Evolutionary conservation across 2,329 filamentous ascomycete genomes (phyloP).

Genomic region (Celoporthe dispersa): DNA sequence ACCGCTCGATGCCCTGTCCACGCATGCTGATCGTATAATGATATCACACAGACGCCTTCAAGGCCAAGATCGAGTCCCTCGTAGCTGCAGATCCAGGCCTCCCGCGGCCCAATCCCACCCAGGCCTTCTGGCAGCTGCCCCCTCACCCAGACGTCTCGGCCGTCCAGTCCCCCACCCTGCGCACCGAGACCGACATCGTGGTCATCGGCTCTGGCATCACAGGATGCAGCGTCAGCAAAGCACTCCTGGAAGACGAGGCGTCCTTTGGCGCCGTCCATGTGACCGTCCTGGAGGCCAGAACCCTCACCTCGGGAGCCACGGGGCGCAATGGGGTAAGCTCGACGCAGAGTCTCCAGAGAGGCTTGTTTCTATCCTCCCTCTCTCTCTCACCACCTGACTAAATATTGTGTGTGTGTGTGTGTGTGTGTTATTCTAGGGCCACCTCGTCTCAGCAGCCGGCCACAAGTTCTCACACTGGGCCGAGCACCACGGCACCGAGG

Average conservation of each 20-base stretch:
- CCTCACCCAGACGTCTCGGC: constrained; percentile 9
- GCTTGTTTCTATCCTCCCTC: not conserved
- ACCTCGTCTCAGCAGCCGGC: constrained; percentile 11
- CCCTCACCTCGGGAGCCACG: constrained; percentile 1
- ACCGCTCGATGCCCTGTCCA: not conserved
- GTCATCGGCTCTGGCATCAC: constrained; percentile 62
- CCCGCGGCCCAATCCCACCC: constrained; percentile 5
- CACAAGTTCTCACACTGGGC: constrained; percentile 9
- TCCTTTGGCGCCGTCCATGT: constrained; percentile 1
- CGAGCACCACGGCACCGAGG: constrained; percentile 1
- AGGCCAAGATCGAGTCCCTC: constrained; percentile 6
- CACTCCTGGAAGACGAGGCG: constrained; percentile 4
- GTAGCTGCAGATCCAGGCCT: constrained; percentile 4
- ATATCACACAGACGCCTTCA: not conserved
- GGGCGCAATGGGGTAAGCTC: constrained; percentile 4
- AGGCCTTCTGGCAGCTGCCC: constrained; percentile 11
- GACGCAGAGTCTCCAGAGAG: no score
- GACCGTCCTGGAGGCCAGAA: constrained; percentile 24
- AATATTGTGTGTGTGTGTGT: not conserved
- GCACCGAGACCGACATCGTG: constrained; percentile 49
- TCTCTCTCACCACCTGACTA: not conserved
- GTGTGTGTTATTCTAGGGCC: not conserved
- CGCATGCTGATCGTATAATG: not conserved
- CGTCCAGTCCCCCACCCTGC: constrained; percentile 40
- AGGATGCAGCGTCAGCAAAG: constrained; percentile 44